Percentiles rank a stretch among this genome's conserved stretches.
These are phyloP conservation scores for Aspergillus sparsus DNA, from an alignment of 495 filamentous ascomycete species.

Conservation along the genomic window DNA sequence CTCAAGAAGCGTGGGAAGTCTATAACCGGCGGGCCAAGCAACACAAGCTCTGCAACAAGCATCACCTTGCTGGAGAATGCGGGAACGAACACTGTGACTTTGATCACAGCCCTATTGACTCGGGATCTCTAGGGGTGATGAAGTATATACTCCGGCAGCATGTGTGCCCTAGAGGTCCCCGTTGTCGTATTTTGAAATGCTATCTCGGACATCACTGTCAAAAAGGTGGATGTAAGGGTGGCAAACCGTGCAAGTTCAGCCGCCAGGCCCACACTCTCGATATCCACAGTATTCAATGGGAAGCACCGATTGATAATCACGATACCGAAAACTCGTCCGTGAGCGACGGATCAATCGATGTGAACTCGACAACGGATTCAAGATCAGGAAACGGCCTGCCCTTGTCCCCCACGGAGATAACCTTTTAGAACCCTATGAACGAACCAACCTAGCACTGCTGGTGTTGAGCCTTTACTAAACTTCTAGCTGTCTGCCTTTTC, in stretches of 20 bases:
- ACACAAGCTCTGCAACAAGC: slow-evolving; percentile 46
- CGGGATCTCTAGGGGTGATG: slow-evolving; percentile 34
- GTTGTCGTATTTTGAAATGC: slow-evolving; percentile 46
- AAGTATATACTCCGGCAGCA: slow-evolving; percentile 41
- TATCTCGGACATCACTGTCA: slow-evolving; percentile 50
- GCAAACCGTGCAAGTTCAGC: slow-evolving; percentile 40
- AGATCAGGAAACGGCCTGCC: background rate
- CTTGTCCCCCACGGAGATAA: background rate
- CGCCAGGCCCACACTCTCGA: slow-evolving; percentile 35
- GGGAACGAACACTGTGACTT: slow-evolving; percentile 39
- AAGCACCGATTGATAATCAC: background rate
- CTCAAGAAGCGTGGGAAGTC: slow-evolving; percentile 32
- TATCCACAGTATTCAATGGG: slow-evolving; percentile 16
- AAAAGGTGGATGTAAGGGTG: slow-evolving; percentile 39
- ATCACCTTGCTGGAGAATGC: slow-evolving; percentile 44
- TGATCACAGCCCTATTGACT: slow-evolving; percentile 42
- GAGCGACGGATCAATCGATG: slow-evolving; percentile 1
- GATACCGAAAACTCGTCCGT: background rate
- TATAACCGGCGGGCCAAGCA: slow-evolving; percentile 37
- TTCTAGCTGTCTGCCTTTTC: too few relatives aligned
- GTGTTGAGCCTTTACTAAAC: too few relatives aligned
- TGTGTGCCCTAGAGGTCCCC: slow-evolving; percentile 34
- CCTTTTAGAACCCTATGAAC: too few relatives aligned
- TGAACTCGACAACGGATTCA: background rate
- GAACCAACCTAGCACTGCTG: too few relatives aligned